Evolutionary conservation across 768 basidiomycete species (phyloP).

Genomic region (Lactarius psammicola): DNA sequence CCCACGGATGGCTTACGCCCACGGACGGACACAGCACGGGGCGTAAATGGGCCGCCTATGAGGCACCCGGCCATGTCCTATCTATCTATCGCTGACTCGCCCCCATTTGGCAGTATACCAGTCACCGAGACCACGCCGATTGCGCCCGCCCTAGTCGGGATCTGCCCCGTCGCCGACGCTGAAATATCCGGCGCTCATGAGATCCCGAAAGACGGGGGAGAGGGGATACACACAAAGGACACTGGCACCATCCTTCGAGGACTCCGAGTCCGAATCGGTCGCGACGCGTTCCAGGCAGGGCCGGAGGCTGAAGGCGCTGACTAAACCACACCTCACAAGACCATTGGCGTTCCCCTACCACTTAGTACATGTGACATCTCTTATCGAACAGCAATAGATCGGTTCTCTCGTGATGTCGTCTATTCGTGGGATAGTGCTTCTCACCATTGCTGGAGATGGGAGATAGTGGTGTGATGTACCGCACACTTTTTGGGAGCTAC

Average conservation of each 20-base stretch:
- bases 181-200: not conserved
- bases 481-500: too few relatives aligned
- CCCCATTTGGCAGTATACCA: not conserved
- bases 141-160: not conserved
- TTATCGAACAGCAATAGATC: not conserved
- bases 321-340: not conserved
- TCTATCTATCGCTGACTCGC: not conserved
- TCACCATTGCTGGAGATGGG: not conserved
- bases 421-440: not conserved
- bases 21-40: not conserved
- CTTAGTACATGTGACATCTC: too few relatives aligned
- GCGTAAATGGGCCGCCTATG: not conserved
- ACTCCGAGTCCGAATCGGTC: not conserved
- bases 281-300: not conserved
- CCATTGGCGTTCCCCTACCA: too few relatives aligned
- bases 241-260: too few relatives aligned
- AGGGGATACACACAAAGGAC: too few relatives aligned
- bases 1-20: not conserved
- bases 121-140: not conserved
- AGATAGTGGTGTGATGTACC: not conserved
- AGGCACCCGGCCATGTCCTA: not conserved
- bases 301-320: not conserved
- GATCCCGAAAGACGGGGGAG: not conserved
- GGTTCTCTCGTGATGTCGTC: not conserved
- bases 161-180: not conserved